Evolutionary conservation across 139 green algal species (phyloP).

Genomic region (Spirogloea muscicola): DNA sequence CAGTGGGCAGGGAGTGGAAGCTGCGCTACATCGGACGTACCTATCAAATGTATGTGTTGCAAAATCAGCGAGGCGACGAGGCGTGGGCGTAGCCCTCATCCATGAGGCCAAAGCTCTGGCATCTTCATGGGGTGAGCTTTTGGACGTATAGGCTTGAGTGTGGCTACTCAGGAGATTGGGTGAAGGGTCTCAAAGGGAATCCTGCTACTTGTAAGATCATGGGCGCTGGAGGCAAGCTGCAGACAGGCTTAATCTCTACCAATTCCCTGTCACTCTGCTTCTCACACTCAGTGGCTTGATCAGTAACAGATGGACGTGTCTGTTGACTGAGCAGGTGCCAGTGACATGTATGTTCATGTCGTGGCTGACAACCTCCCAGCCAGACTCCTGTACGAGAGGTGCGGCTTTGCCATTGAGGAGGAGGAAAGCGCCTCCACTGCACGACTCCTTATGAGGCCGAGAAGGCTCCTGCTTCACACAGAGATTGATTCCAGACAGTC

Average conservation of each 20-base stretch:
- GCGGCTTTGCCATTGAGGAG: conserved; percentile 22
- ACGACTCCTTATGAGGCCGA: conserved; percentile 4
- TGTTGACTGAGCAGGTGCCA: conserved; percentile 2
- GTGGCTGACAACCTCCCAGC: conserved; percentile 17
- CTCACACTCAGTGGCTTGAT: no score
- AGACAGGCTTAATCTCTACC: no score
- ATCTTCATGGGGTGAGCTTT: no score
- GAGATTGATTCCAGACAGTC: conserved; percentile 10
- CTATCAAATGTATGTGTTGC: conserved; percentile 37
- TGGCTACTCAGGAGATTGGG: no score
- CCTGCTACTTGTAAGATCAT: no score
- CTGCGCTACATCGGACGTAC: conserved; percentile 1
- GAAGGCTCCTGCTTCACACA: conserved; percentile 9
- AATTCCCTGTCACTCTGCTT: no score
- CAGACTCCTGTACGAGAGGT: conserved; percentile 13
- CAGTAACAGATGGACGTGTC: no score
- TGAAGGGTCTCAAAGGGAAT: no score
- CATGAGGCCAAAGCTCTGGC: neutral
- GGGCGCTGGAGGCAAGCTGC: no score
- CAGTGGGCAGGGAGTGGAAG: conserved; percentile 11
- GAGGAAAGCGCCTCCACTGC: conserved; percentile 12
- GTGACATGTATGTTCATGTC: conserved; percentile 34
- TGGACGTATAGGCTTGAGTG: no score
- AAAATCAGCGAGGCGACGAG: conserved; percentile 6
- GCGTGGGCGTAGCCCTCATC: conserved; percentile 8